phyloP scores from a whole-genome alignment of 2,329 filamentous ascomycete species.

The Phialophora tarda region DNA sequence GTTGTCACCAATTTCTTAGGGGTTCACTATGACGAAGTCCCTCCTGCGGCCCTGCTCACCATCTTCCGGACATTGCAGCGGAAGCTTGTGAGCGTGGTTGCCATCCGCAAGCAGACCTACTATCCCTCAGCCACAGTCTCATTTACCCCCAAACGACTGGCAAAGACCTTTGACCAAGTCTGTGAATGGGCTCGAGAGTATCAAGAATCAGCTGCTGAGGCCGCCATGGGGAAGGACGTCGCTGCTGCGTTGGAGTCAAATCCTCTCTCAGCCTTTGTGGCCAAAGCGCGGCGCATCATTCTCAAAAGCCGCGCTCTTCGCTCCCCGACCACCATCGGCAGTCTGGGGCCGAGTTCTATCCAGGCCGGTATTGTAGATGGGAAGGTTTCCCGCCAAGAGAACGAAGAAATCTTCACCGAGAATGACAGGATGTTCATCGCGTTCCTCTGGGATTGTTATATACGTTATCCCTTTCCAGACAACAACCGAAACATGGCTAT shows the following conservation, averaged over 20 bases:
- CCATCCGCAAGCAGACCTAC: constrained; percentile 1
- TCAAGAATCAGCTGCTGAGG: constrained; percentile 55
- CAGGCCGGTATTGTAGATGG: constrained; percentile 38
- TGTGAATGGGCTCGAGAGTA: constrained; percentile 63
- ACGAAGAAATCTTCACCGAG: constrained; percentile 52
- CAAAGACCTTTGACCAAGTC: constrained; percentile 57
- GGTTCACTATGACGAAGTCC: constrained; percentile 44
- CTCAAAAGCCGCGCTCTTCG: constrained; percentile 49
- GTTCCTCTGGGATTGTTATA: constrained; percentile 47
- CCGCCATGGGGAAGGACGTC: constrained; percentile 43
- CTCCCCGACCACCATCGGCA: constrained; percentile 50
- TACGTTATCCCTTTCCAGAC: constrained; percentile 53
- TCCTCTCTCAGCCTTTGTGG: constrained; percentile 52
- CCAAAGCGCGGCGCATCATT: constrained; percentile 52
- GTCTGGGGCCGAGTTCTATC: constrained; percentile 50
- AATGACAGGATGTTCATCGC: constrained; percentile 60
- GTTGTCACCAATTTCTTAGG: constrained; percentile 46
- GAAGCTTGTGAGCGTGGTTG: constrained; percentile 17
- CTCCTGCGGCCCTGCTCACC: constrained; percentile 38
- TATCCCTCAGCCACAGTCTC: constrained; percentile 19
- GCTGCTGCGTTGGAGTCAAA: constrained; percentile 42
- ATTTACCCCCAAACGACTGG: constrained; percentile 59
- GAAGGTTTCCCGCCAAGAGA: constrained; percentile 38
- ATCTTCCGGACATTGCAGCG: constrained; percentile 22
- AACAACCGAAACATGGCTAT: constrained; percentile 43